phyloP scores from a whole-genome alignment of 352 stramenopile genomes.

The Globisporangium iwayamae region DNA sequence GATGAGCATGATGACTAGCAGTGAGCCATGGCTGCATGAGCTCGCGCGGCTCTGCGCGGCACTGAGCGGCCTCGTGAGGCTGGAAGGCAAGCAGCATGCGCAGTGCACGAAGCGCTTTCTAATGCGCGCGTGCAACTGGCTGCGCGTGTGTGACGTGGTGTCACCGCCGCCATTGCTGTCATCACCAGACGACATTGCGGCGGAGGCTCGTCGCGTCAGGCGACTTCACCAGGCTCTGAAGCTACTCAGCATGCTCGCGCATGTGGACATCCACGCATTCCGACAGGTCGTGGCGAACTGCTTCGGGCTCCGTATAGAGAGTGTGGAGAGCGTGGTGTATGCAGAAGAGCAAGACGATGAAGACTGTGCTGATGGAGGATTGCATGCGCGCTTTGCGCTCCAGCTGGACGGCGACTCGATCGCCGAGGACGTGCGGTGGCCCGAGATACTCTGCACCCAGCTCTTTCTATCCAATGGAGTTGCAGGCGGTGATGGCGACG shows the following conservation, averaged over 20 bases:
- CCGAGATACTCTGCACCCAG: not conserved
- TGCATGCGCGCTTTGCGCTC: not conserved
- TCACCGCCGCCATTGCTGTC: not conserved
- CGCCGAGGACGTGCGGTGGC: constrained; percentile 7
- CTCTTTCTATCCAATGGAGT: not conserved
- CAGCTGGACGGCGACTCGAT: constrained; percentile 9
- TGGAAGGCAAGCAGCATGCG: not conserved
- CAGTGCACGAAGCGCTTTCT: not conserved
- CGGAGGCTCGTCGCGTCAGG: not conserved
- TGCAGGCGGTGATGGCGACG: not conserved
- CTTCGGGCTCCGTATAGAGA: not conserved
- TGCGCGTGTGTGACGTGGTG: not conserved
- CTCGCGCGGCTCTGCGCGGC: not conserved
- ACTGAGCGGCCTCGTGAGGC: not conserved
- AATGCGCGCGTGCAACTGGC: not conserved
- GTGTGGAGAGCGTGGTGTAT: not conserved
- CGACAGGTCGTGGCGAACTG: not conserved
- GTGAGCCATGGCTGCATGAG: not conserved
- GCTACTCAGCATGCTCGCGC: not conserved
- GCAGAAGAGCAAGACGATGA: not conserved
- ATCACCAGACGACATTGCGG: not conserved
- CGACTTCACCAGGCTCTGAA: not conserved
- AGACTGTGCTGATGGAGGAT: not conserved
- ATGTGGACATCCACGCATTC: constrained; percentile 5
- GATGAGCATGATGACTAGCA: not conserved